These are phyloP conservation scores for Borovskyia barvae DNA, from an alignment of 208 protist genomes.

Conservation along the genomic window DNA sequence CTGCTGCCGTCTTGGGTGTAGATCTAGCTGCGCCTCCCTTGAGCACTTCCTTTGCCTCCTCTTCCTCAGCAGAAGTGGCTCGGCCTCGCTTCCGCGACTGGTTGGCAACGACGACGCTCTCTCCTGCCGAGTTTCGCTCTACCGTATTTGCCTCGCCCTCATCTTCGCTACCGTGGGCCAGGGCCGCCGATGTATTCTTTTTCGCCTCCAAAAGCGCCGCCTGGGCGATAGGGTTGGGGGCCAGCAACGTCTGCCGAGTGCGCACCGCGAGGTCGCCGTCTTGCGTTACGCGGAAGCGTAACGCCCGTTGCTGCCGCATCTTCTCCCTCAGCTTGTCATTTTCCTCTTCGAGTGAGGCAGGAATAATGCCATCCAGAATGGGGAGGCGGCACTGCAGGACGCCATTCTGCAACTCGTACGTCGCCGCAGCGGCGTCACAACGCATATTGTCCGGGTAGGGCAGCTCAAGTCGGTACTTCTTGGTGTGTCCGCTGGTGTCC, in stretches of 20 bases:
- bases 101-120: too few species aligned
- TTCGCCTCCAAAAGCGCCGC: conserved; percentile 19
- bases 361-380: conserved; percentile 58
- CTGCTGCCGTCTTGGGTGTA: too few species aligned
- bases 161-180: conserved; percentile 7
- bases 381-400: conserved; percentile 71
- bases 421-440: conserved; percentile 41
- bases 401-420: conserved; percentile 58
- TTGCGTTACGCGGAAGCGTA: conserved; percentile 68
- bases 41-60: conserved; percentile 1
- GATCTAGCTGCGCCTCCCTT: too few species aligned
- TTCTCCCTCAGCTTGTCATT: conserved; percentile 50
- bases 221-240: conserved; percentile 26
- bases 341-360: conserved; percentile 35
- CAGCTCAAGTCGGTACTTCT: conserved; percentile 80
- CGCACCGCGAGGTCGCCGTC: conserved; percentile 82
- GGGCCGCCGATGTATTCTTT: conserved; percentile 11
- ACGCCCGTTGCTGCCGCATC: conserved; percentile 55
- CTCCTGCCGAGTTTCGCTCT: too few species aligned
- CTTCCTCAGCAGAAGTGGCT: too few species aligned
- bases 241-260: conserved; percentile 64
- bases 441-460: conserved; percentile 66
- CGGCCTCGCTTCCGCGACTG: too few species aligned
- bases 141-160: too few species aligned
- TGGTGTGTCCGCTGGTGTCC: conserved; percentile 72